Evolutionary conservation across 352 stramenopile genomes (phyloP).

Genomic region (Pythium dissimile): DNA sequence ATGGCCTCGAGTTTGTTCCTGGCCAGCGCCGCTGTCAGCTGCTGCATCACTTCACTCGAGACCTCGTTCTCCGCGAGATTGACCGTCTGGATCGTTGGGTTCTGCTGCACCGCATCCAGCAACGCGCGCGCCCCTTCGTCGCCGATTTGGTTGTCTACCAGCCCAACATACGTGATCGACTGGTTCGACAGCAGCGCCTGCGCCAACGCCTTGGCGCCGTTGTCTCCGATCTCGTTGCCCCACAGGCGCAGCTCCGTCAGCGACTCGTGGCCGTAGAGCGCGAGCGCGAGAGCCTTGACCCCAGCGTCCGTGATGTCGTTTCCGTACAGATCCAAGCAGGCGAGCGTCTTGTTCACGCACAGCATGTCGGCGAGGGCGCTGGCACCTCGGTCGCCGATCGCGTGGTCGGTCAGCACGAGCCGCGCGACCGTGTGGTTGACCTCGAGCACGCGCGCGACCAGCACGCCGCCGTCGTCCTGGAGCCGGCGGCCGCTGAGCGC

Average conservation of each 20-base stretch:
- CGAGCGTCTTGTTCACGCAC: slow-evolving; percentile 51
- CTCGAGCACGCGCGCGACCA: slow-evolving; percentile 53
- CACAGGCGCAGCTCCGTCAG: slow-evolving; percentile 44
- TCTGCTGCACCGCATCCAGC: slow-evolving; percentile 51
- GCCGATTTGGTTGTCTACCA: slow-evolving; percentile 50
- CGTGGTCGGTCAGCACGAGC: slow-evolving; percentile 58
- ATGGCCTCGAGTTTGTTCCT: slow-evolving; percentile 26
- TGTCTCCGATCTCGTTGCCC: slow-evolving; percentile 52
- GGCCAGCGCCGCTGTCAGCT: slow-evolving; percentile 40
- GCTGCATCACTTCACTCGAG: slow-evolving; percentile 27
- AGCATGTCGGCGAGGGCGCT: slow-evolving; percentile 59
- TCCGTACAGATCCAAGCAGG: slow-evolving; percentile 55
- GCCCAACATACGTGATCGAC: slow-evolving; percentile 43
- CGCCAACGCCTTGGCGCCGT: slow-evolving; percentile 38
- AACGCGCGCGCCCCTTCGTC: slow-evolving; percentile 35
- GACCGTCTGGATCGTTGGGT: slow-evolving; percentile 51
- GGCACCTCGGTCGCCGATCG: slow-evolving; percentile 51
- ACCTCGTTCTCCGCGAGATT: slow-evolving; percentile 52
- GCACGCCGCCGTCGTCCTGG: slow-evolving; percentile 29
- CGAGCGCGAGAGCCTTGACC: slow-evolving; percentile 43
- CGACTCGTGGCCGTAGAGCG: slow-evolving; percentile 63
- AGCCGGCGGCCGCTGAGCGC: neutral
- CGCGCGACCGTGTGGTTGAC: slow-evolving; percentile 55
- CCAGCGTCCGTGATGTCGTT: slow-evolving; percentile 62
- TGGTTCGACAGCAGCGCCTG: slow-evolving; percentile 55